These are phyloP conservation scores for Seiridium unicorne DNA, from an alignment of 2,329 filamentous ascomycete genomes.

Conservation along the genomic window DNA sequence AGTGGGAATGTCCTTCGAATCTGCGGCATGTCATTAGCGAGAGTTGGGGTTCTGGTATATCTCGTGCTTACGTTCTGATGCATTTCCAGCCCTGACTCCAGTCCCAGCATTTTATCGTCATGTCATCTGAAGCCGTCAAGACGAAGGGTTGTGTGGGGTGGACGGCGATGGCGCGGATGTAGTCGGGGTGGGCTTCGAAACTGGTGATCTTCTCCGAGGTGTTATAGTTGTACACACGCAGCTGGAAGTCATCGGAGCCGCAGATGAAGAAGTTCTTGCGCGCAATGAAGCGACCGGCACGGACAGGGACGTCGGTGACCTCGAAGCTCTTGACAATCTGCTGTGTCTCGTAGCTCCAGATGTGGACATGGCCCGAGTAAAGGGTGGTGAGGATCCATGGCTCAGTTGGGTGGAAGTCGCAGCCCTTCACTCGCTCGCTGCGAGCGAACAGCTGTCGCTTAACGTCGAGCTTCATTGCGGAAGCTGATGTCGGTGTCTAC, in stretches of 20 bases:
- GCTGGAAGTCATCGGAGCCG: constrained; percentile 87
- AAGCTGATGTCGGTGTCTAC: background rate
- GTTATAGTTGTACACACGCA: constrained; percentile 97
- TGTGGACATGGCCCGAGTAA: constrained; percentile 98
- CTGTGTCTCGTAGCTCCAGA: constrained; percentile 97
- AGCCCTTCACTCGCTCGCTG: constrained; percentile 91
- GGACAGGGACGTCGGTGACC: constrained; percentile 95
- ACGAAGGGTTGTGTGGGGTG: constrained; percentile 96
- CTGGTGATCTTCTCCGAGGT: constrained; percentile 97
- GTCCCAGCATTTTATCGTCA: constrained; percentile 98
- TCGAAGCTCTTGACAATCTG: constrained; percentile 99
- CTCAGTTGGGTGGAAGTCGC: constrained; percentile 96
- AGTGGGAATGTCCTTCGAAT: constrained; percentile 85
- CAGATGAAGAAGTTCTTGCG: constrained; percentile 99
- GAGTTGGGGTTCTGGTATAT: background rate
- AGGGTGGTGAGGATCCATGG: constrained; percentile 96
- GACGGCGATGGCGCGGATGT: constrained; percentile 94
- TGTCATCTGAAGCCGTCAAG: constrained; percentile 93
- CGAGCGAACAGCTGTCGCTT: constrained; percentile 82
- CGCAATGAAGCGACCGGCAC: constrained; percentile 93
- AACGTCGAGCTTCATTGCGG: constrained; percentile 35
- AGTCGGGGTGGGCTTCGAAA: constrained; percentile 97
- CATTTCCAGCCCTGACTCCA: constrained; percentile 99
- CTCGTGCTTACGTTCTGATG: constrained; percentile 72
- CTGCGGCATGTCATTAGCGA: background rate